Evolutionary conservation across 768 basidiomycete genomes (phyloP).

Genomic region (Russula sp.): DNA sequence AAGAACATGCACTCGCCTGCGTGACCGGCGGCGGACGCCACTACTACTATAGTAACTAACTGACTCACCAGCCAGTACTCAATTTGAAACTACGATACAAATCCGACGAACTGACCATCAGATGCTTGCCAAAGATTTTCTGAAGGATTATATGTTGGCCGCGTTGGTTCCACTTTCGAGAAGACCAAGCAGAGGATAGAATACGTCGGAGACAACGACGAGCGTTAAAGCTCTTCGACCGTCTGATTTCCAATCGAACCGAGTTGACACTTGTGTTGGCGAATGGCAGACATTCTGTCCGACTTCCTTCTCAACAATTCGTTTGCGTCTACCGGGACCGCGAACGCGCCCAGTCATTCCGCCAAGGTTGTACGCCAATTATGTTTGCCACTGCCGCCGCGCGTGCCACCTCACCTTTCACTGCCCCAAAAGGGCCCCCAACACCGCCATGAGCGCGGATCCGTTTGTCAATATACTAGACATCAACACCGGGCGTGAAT

Average conservation of each 20-base stretch:
- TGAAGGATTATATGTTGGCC: conserved; percentile 99
- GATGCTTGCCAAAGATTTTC: conserved; percentile 90
- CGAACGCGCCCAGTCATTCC: conserved; percentile 97
- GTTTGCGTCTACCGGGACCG: conserved; percentile 91
- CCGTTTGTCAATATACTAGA: conserved; percentile 31
- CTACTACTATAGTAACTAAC: too few species aligned
- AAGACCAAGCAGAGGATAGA: conserved; percentile 99
- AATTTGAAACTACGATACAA: too few species aligned
- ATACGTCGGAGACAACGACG: conserved; percentile 96
- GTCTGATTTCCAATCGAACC: conserved; percentile 73
- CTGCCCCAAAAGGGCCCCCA: too few species aligned
- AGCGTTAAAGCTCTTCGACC: conserved; percentile 93
- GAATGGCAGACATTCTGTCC: conserved; percentile 98
- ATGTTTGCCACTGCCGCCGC: conserved; percentile 98
- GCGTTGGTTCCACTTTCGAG: conserved; percentile 97
- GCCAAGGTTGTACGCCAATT: conserved; percentile 90
- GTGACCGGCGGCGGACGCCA: too few species aligned
- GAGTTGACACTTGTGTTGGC: conserved; percentile 95
- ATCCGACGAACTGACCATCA: too few species aligned
- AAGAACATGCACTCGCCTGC: too few species aligned
- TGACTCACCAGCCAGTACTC: too few species aligned
- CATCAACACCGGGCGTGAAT: conserved; percentile 32
- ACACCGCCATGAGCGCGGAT: conserved; percentile 33
- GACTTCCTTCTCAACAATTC: conserved; percentile 86
- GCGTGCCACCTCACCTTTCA: conserved; percentile 49